Evolutionary conservation across 441 rosid genomes (phyloP).

Genomic region (Pelargonium myrrhifolium): DNA sequence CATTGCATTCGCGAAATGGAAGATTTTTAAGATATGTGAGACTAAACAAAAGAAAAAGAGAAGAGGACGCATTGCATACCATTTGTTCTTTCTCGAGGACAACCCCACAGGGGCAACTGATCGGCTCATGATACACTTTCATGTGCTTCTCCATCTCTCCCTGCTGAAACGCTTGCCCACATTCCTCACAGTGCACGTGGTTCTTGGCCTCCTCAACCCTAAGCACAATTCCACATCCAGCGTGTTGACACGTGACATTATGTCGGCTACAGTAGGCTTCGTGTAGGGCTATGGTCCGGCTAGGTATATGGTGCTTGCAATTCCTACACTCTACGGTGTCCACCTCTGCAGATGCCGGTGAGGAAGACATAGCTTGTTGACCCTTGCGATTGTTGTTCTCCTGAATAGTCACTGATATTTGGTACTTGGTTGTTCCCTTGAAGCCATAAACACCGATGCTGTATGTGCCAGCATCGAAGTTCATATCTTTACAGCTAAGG

Average conservation of each 20-base stretch:
- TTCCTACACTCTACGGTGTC: conserved; percentile 77
- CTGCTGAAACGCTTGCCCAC: conserved; percentile 68
- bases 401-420: conserved; percentile 42
- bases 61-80: conserved; percentile 34
- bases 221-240: conserved; percentile 68
- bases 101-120: conserved; percentile 66
- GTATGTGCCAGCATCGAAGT: conserved; percentile 55
- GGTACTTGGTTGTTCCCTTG: conserved; percentile 59
- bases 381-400: conserved; percentile 46
- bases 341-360: conserved; percentile 37
- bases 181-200: conserved; percentile 67
- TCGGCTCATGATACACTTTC: conserved; percentile 86
- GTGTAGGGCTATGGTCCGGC: conserved; percentile 67
- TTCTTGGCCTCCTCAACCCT: conserved; percentile 67
- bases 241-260: conserved; percentile 60
- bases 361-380: conserved; percentile 51
- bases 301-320: conserved; percentile 75
- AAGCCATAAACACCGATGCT: conserved; percentile 77
- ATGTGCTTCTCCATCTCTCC: conserved; percentile 88
- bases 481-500: conserved; percentile 57
- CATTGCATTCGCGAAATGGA: no score
- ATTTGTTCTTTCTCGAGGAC: conserved; percentile 76
- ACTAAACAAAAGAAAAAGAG: not conserved
- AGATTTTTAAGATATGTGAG: no score
- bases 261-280: conserved; percentile 83